Evolutionary conservation across 805 yeast species (phyloP), one percentile per base, ranked within the genome.

Genomic region (Groenewaldozyma salmanticensis): DNA sequence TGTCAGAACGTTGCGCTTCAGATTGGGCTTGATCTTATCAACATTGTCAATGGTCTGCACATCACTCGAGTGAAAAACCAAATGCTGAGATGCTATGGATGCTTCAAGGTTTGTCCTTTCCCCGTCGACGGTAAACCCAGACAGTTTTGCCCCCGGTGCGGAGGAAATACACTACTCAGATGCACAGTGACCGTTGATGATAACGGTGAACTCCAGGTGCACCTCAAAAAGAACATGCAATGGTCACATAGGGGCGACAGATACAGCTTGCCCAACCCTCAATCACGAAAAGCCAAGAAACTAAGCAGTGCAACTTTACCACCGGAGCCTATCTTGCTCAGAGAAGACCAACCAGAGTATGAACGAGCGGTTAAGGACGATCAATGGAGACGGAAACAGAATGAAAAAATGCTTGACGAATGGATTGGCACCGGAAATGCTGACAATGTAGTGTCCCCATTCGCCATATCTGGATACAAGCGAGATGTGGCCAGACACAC

Each of bases 61-160:
- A 88, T 92, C 62, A 81, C 76, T 50, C 75, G 84, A 58, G 81
- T 92, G 27, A 74, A 94, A 59, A 85, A 81, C 65, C 88, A 85
- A 60, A 90, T 90, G 96, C 72, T 84, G 56, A 72, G 99, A 62
- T 92, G 99, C 61, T 96, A 92, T 61, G 99, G 96, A 0, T 92
- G 99, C 65, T 92, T 92, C 74, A 68, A 74, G 44, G 68, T 92
- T 58, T 66, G 79, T 11, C 88, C 95, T 5, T 70, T 85, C 42
- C 84, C 90, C 21, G 81, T 79, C 53, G 72, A 75, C 48, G 88
- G 88, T 2, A 72, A 70, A 33, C 51, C 51, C 13, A 75, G 75
- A 53, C 96, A 87, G 61, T 92, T 92, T 67, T 92, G 99, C 61
- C 83, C 96, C 13, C 73, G 77, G 40, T 92, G 99, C 70, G 99